phyloP scores from a whole-genome alignment of 805 yeast genomes.

The Nakazawaea wyomingensis region DNA sequence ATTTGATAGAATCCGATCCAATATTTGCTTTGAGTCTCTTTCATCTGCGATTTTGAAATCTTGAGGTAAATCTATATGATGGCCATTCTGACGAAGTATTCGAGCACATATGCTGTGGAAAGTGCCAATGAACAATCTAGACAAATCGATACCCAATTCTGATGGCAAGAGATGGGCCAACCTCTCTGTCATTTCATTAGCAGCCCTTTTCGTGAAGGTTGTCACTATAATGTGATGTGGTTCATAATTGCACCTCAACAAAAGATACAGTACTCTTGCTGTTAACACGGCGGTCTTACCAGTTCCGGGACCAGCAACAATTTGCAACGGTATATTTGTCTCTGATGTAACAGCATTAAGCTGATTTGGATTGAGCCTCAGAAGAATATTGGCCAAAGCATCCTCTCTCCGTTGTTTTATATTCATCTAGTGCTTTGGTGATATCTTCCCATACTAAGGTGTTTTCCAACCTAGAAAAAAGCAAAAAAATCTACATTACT shows the following conservation, averaged over 20 bases:
- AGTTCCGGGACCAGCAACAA: slow-evolving; percentile 59
- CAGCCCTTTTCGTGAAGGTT: slow-evolving; percentile 91
- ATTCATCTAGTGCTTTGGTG: neutral
- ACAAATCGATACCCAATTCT: slow-evolving; percentile 25
- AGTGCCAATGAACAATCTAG: slow-evolving; percentile 70
- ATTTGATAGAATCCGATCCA: slow-evolving; percentile 35
- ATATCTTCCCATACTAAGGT: too few relatives aligned
- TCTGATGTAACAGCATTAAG: slow-evolving; percentile 38
- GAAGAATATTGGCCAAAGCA: neutral
- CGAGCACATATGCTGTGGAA: slow-evolving; percentile 80
- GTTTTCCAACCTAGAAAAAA: too few relatives aligned
- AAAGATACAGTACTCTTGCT: slow-evolving; percentile 68
- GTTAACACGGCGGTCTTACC: slow-evolving; percentile 82
- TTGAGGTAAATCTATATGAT: slow-evolving; percentile 34
- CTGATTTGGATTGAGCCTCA: slow-evolving; percentile 36
- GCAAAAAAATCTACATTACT: too few relatives aligned
- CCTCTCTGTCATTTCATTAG: slow-evolving; percentile 75
- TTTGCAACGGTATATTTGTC: slow-evolving; percentile 35
- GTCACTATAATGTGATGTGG: slow-evolving; percentile 75
- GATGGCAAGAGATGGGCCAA: slow-evolving; percentile 31
- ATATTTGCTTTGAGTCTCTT: slow-evolving; percentile 46
- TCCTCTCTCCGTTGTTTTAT: neutral
- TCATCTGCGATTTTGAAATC: slow-evolving; percentile 58
- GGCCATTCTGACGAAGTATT: slow-evolving; percentile 52
- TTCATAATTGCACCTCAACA: slow-evolving; percentile 43